Percentiles rank a stretch among this genome's conserved stretches.
Conservation (phyloP, 163 green algal genomes). For the Volvox carteri region DNA sequence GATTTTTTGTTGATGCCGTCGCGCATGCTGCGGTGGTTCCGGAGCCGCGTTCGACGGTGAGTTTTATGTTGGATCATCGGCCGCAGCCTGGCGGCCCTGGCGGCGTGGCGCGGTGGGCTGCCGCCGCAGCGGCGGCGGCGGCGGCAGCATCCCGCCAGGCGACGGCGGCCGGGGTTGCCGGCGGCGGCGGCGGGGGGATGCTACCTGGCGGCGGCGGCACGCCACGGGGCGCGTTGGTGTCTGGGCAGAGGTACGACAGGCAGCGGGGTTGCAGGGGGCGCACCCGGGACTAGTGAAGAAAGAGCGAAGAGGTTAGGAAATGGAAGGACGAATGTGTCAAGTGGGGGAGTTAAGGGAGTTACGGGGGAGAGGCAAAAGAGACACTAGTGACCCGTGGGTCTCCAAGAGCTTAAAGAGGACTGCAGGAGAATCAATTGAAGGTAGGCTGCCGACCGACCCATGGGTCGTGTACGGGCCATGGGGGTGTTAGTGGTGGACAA, state of each 20-base stretch:
- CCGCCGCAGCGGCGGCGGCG: background rate
- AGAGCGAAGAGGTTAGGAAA: too few species aligned
- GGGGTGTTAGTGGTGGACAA: too few species aligned
- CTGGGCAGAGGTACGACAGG: constrained; percentile 5
- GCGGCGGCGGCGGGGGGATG: background rate
- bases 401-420: too few species aligned
- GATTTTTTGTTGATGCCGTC: constrained; percentile 41
- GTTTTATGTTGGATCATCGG: constrained; percentile 48
- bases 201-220: background rate
- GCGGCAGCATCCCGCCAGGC: constrained; percentile 21
- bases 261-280: background rate
- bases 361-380: too few species aligned
- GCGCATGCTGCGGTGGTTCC: constrained; percentile 43
- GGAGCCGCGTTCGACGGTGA: background rate
- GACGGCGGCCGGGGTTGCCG: background rate
- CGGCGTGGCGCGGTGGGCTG: constrained; percentile 1
- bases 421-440: too few species aligned
- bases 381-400: too few species aligned
- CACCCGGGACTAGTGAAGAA: too few species aligned
- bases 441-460: too few species aligned
- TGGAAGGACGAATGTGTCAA: too few species aligned
- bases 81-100: background rate
- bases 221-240: background rate
- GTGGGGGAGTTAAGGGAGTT: too few species aligned
- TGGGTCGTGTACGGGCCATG: too few species aligned